Evolutionary conservation across 2,329 filamentous ascomycete species (phyloP), one percentile per base, ranked within the genome.

Genomic region (Diaporthe nobilis): DNA sequence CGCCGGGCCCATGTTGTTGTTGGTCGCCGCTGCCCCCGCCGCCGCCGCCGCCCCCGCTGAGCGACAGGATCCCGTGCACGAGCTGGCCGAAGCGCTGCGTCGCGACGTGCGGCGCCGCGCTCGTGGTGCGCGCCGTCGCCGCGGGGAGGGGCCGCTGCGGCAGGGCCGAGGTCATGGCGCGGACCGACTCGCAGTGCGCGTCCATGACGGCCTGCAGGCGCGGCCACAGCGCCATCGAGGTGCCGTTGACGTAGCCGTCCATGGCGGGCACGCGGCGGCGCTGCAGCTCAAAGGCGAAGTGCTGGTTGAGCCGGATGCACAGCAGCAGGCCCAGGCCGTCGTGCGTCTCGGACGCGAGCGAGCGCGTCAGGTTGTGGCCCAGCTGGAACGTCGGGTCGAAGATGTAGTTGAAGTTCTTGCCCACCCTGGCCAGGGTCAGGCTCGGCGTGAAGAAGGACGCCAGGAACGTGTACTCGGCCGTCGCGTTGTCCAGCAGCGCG

Each of bases 41-140:
- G 42, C 95, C 95, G n/a, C 25, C 22, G n/a, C 79, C 98, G 39
- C 39, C 96, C n/a, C 92, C 92, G 81, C 95, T 97, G 58, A 99
- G 89, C 0, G 91, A 88, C 42, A 98, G 85, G 42, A 98, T 93
- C 3, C 95, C 95, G 78, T 98, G 94, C 67, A 98, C 85, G 68
- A 99, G 92, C 85, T 98, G 96, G 0, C 95, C 97, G 81, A 98
- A 98, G n/a, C 95, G 92, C 83, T 99, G 97, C 0, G 97, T 98
- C 25, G 97, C 89, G 71, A 96, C 92, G 80, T 98, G 97, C 0
- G 97, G 97, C 2, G 97, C 97, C 0, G 94, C 93, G 1, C 93
- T 95, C 73, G 93, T 89, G 79, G 89, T 87, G 74, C 89, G 86
- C 31, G 92, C 89, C 1, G 88, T 84, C 83, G 77, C 85, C 76